phyloP scores from a whole-genome alignment of 1,284 basidiomycete species.

The Cryptococcus sp. region DNA sequence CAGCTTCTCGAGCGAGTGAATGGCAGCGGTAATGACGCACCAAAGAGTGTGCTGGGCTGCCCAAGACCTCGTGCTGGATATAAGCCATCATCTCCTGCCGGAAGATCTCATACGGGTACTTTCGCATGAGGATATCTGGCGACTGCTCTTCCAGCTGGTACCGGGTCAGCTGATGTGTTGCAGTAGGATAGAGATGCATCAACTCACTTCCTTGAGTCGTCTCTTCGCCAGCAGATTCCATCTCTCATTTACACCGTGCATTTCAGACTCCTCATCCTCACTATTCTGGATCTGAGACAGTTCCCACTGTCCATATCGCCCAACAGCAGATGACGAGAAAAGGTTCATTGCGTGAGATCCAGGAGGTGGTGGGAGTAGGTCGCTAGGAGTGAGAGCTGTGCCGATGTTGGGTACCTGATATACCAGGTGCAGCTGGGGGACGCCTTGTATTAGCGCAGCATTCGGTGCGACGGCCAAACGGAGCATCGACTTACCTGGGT shows the following conservation, averaged over 20 bases:
- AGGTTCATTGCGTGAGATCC: constrained; percentile 12
- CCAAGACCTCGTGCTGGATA: constrained; percentile 22
- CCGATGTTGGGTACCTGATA: constrained; percentile 19
- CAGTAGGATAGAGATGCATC: neutral
- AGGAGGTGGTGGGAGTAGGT: constrained; percentile 12
- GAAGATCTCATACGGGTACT: constrained; percentile 27
- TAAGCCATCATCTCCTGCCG: constrained; percentile 25
- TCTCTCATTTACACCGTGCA: constrained; percentile 6
- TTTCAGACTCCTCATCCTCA: constrained; percentile 8
- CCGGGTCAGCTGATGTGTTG: constrained; percentile 5
- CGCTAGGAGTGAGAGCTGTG: constrained; percentile 3
- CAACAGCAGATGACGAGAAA: constrained; percentile 27
- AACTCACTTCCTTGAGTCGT: constrained; percentile 19
- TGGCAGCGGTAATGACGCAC: neutral
- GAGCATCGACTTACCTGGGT: constrained; percentile 30
- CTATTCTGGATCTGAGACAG: constrained; percentile 4
- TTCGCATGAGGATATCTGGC: constrained; percentile 7
- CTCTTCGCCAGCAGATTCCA: constrained; percentile 17
- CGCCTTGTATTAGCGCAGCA: neutral
- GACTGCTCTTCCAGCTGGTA: neutral
- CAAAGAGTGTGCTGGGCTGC: constrained; percentile 5
- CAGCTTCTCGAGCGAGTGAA: neutral
- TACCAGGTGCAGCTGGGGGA: constrained; percentile 4
- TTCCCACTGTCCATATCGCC: constrained; percentile 31
- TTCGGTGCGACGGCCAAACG: neutral